Evolutionary conservation across 768 basidiomycete genomes (phyloP), one percentile per base, ranked within the genome.

Genomic region (Psilocybe tampanensis): DNA sequence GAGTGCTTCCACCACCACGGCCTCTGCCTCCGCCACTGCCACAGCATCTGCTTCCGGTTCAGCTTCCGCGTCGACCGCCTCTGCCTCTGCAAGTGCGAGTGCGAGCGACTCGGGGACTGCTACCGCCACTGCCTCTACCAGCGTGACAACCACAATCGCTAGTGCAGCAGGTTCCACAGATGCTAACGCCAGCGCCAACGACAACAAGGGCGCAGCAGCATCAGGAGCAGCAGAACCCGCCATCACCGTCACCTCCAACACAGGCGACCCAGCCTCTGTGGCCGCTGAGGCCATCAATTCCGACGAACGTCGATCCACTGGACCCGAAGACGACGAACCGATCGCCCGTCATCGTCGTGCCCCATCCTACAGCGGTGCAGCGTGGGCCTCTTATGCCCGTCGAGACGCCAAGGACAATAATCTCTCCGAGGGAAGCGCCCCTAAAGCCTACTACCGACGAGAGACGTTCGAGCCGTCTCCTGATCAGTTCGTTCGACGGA

Each of bases 401-500:
- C 29, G 29, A 29, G 36, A 39, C 36, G 36, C 12, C 36, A 39
- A 39, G 36, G 15, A 39, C 29, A 29, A 4, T 9, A 29, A 29
- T n/a, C n/a, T n/a, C 29, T 29, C 29, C 5, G 9, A 29, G n/a
- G n/a, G n/a, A n/a, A n/a, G n/a, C n/a, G 47, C 26, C 52, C 29
- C 45, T 47, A 13, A n/a, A 23, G 39, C 47, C 18, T 36, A 32
- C 49, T 19, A 39, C 41, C 50, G 57, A n/a, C 47, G 61, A 19
- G 53, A 39, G n/a, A n/a, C n/a, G 39, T 51, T 60, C 22, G 43
- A 54, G 39, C 51, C 33, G 19, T 43, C 61, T 3, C 34, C 52
- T n/a, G 33, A 44, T 39, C 58, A 61, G 24, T 43, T 60, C 26
- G 29, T 19, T 15, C 60, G 59, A 18, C 62, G 60, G 6, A 34